Base-by-base conservation (phyloP, 2,329 filamentous ascomycete genomes). In the Phaeosphaeriaceae sp. region DNA sequence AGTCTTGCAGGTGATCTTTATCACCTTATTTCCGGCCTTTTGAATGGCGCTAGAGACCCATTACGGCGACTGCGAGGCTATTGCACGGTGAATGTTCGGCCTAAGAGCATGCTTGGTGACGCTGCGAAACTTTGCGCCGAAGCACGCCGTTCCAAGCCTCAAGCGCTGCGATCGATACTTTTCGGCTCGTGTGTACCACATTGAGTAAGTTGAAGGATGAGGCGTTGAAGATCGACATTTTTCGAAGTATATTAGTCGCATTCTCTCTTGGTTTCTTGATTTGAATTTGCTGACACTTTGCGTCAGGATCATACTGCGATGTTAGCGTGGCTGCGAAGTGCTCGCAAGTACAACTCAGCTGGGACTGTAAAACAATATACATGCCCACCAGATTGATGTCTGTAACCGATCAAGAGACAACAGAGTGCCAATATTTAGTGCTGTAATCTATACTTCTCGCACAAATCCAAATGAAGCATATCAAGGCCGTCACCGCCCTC, bases 141-240 rank as follows among this genome's bases (percentile, higher is more conserved):
- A 46, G 26, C 52, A 61, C 49, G 53, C 64, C 60, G 60, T 62
- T 52, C 69, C 68, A 73, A 72, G 68, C 67, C 67, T 61, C 56
- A 71, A 73, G 70, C 65, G 69, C 70, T 57, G 60, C 32, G 42
- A 67, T 72, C 67, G 49, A 73, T 63, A 30, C 42, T 48, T 49
- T 52, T 61, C 30, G 24, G 11, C 17, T 8, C 21, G 24, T 57
- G 52, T 43, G 49, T 68, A 53, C 68, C 63, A 50, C 23, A 64
- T 63, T 44, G 47, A 68, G 69, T 61, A 23, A 68, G 64, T 62
- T 60, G 49, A 65, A 64, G 58, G 30, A 24, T 35, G 40, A 49
- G 47, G 47, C 47, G n/a, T 49, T 24, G 11, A 19, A 2, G 51
- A 53, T 53, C 40, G 40, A 46, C 51, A 44, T 11, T 15, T 22